phyloP scores from a whole-genome alignment of 2,329 filamentous ascomycete genomes.

The Aspergillus sp. region DNA sequence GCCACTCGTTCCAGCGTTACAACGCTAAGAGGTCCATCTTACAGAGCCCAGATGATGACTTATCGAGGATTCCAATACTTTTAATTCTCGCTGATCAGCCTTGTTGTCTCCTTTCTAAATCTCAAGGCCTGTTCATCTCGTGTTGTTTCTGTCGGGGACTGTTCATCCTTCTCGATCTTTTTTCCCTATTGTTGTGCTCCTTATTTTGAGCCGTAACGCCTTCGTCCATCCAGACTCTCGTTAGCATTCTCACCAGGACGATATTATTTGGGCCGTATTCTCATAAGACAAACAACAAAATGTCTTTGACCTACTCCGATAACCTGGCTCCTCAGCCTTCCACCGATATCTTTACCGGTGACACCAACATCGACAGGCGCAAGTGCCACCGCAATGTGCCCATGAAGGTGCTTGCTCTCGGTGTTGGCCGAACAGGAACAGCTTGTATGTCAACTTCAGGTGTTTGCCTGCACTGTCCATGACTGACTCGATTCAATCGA shows the following conservation, averaged over 20 bases:
- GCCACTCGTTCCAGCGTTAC: conserved; percentile 7
- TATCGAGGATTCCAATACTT: conserved; percentile 3
- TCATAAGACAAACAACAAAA: conserved; percentile 15
- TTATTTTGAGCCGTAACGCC: conserved; percentile 7
- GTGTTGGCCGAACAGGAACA: conserved; percentile 69
- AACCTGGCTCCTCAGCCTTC: conserved; percentile 41
- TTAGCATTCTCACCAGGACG: conserved; percentile 3
- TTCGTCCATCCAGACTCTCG: conserved; percentile 11
- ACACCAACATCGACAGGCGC: conserved; percentile 67
- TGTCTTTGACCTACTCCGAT: conserved; percentile 39
- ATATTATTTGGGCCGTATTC: background rate
- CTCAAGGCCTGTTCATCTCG: conserved; percentile 19
- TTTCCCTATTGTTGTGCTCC: conserved; percentile 7
- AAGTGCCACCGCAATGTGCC: conserved; percentile 66
- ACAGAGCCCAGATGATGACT: conserved; percentile 9
- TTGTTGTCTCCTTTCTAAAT: conserved; percentile 22
- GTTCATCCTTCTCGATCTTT: conserved; percentile 7
- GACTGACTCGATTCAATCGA: conserved; percentile 5
- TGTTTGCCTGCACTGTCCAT: background rate
- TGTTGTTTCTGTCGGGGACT: conserved; percentile 20
- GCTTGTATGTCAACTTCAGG: conserved; percentile 54
- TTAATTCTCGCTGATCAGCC: conserved; percentile 21
- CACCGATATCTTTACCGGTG: conserved; percentile 56
- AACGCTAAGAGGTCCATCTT: conserved; percentile 1
- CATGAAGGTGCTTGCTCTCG: conserved; percentile 71